Conservation (phyloP, 805 yeast genomes). For the Kodamaea kakaduensis region DNA sequence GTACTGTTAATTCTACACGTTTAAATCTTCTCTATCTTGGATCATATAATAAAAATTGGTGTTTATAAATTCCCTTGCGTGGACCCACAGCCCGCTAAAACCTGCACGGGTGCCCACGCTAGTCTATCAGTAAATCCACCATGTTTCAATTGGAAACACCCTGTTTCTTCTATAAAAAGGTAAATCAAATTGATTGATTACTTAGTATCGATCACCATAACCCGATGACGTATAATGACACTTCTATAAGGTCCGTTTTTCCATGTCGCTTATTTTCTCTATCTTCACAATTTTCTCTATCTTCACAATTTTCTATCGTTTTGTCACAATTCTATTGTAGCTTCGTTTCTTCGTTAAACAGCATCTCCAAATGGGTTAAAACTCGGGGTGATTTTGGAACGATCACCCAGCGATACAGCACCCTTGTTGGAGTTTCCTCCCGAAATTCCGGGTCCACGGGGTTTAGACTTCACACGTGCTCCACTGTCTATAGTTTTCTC, state of each 20-base stretch:
- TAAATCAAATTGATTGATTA: neutral
- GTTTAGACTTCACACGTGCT: conserved; percentile 4
- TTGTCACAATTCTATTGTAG: conserved; percentile 3
- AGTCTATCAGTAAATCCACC: conserved; percentile 8
- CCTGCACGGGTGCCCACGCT: conserved; percentile 2
- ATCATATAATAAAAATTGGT: conserved; percentile 6
- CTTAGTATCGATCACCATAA: neutral
- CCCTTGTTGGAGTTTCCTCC: conserved; percentile 5
- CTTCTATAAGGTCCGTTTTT: conserved; percentile 4
- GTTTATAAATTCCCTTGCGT: conserved; percentile 8
- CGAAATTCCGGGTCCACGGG: conserved; percentile 3
- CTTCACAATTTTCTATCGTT: no score
- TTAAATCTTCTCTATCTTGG: no score
- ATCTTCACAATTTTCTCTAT: no score
- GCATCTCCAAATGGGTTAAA: conserved; percentile 26
- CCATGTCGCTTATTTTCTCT: no score
- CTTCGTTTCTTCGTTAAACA: neutral
- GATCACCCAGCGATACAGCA: conserved; percentile 5
- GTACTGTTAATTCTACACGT: no score
- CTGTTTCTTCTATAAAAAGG: conserved; percentile 1
- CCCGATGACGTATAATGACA: neutral
- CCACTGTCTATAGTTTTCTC: conserved; percentile 1
- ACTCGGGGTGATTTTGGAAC: conserved; percentile 18
- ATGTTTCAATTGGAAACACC: conserved; percentile 2
- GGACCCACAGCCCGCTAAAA: neutral